These are phyloP conservation scores for Blepharisma japonicum DNA, from an alignment of 73 alveolate genomes.

Conservation along the genomic window DNA sequence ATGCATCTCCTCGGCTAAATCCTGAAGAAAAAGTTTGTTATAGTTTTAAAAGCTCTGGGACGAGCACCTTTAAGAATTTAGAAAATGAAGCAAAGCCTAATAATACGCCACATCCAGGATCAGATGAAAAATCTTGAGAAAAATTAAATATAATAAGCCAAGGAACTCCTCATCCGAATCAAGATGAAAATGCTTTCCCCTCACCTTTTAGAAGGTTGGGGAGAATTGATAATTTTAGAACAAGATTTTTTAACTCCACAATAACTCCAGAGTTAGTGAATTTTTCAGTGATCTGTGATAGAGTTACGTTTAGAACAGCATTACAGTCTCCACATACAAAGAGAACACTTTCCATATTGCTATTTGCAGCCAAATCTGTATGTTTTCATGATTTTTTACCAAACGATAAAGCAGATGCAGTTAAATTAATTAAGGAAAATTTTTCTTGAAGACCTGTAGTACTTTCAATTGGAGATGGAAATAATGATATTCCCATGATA, in stretches of 20 bases:
- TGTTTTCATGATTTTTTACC: slow-evolving; percentile 11
- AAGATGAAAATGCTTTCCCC: neutral
- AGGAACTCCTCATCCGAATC: neutral
- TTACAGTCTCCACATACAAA: neutral
- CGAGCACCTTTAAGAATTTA: neutral
- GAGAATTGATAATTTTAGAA: too few relatives aligned
- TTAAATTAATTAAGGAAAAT: neutral
- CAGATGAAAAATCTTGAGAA: neutral
- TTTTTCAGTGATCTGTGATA: slow-evolving; percentile 40
- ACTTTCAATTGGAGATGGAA: slow-evolving; percentile 31
- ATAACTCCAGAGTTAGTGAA: slow-evolving; percentile 23
- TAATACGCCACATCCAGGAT: neutral
- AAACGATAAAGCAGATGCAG: slow-evolving; percentile 23
- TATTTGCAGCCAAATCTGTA: slow-evolving; percentile 25
- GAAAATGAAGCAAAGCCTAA: neutral
- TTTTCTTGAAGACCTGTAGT: neutral
- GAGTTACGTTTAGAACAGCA: neutral
- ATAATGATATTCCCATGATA: slow-evolving; percentile 28
- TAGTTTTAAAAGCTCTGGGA: too few relatives aligned
- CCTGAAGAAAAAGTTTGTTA: too few relatives aligned
- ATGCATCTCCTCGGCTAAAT: too few relatives aligned
- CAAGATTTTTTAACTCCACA: too few relatives aligned
- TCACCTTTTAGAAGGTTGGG: neutral
- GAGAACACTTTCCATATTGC: neutral
- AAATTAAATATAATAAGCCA: neutral